Base-by-base conservation (phyloP, 2,329 filamentous ascomycete genomes). In the Botryotinia calthae region DNA sequence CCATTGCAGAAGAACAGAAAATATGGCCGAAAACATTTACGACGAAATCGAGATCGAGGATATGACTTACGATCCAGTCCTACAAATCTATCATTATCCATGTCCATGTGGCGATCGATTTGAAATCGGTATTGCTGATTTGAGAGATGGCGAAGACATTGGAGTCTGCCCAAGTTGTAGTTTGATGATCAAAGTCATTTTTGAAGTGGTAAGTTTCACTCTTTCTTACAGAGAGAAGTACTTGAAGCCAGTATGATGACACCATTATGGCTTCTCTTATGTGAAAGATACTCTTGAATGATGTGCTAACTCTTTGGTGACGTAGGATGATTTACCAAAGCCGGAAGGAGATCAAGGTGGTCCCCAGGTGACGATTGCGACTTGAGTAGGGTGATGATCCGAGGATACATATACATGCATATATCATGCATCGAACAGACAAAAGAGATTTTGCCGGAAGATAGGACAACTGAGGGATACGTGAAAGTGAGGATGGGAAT, bases 31-130 rank as follows among this genome's bases (percentile, higher is more conserved):
- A 81, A 88, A 91, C 76, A 93, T 97, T 82, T 98, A 98, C 86
- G 95, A 98, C 81, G 95, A 98, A 83, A 95, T 98, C 83, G 95
- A 98, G 82, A 98, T 98, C 85, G 95, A 98, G 83, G 96, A 99
- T 84, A 97, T 98, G 94, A 96, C 93, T 79, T 98, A 89, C 82
- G 94, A 98, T 82, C 85, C 90, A 64, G 86, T 87, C 6, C 87
- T 94, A 58, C 91, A 97, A 82, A 91, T 97, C 78, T 99, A 97
- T 85, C 92, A 95, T 84, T 97, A 97, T 82, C 96, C 96, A 22
- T 99, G 96, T 82, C 96, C 96, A 1, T 99, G 96, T 83, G 96
- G 96, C 85, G 96, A 99, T 84, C 89, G 93, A 74, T 99, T 99
- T 84, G 93, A 98, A 84, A 98, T 96, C 80, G 88, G 88, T 31